Evolutionary conservation across 176 grass and related monocot species (phyloP), one percentile per base, ranked within the genome.

Genomic region (Coix lacrymajobi): DNA sequence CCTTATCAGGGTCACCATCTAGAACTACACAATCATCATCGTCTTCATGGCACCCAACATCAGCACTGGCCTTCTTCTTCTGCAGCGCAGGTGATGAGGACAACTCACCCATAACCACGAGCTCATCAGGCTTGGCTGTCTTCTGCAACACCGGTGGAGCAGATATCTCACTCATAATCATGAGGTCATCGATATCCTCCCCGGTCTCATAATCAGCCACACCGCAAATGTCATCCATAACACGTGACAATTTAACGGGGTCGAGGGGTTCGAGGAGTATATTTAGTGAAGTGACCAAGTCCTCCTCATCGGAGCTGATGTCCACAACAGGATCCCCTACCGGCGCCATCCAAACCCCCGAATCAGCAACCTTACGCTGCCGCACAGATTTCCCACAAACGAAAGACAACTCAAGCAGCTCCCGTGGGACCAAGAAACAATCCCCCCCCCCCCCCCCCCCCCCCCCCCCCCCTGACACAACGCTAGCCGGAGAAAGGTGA

Each of bases 271-370:
- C 24, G 0, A n/a, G 1, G 28, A 24, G 20, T 58, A 11, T 10
- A 40, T 58, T 58, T 24, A 58, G 54, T 24, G 54, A 9, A 58
- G 56, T 65, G 4, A 15, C 67, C 14, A 44, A 9, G 29, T 93
- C 89, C 20, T 99, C 97, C 48, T 99, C 97, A 19, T 95, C 97
- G n/a, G 97, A 99, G 87, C 97, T 96, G 67, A 99, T 90, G 2
- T 99, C 97, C 66, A 99, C 91, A 46, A 92, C 29, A 79, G 22
- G 20, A 54, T 56, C 83, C 28, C 48, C 46, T 40, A 26, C 82
- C 19, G 77, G 72, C 19, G 72, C 85, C 97, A 92, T 96, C 66
- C 63, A 63, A 58, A 22, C 7, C 45, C 12, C 12, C 78, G 12
- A 80, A 51, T 80, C 63, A 52, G 33, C 68, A 89, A 52, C 2